Base-by-base conservation (phyloP, 2,329 filamentous ascomycete species). In the Colletotrichum nymphaeae region DNA sequence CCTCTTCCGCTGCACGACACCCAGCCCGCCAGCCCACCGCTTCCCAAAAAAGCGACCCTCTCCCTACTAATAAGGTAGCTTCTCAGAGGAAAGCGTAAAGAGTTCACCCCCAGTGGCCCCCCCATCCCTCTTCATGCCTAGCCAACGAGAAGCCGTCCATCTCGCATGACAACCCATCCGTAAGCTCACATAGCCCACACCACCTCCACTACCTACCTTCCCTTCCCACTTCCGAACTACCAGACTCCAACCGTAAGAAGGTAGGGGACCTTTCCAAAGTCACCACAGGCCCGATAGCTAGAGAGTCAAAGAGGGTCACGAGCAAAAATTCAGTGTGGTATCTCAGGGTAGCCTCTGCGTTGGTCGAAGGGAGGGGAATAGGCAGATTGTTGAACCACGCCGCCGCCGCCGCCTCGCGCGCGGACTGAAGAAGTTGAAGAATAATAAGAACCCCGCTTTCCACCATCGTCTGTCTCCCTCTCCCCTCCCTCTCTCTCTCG, bases 81-180 rank as follows among this genome's bases (percentile, higher is more conserved):
- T 52, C 28, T 52, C 26, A 46, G n/a, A 42, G 37, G 14, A 42
- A 42, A 42, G 37, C 16, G 37, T 35, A 35, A 35, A 12, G 32
- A 11, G 32, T 35, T 35, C 32, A 35, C 11, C 32, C 9, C 32
- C 16, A 56, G 19, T 9, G 16, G 42, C 55, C 57, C 37, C 37
- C 42, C 9, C 11, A 53, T 63, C 28, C 42, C 26, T 11, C 49
- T 22, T 58, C 69, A 19, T 55, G 32, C 63, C 46, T 35, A 70
- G 60, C 70, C 70, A 73, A 73, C 70, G 70, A 73, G 70, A 73
- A 59, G 67, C 14, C 59, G n/a, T 37, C 66, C 66, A 65, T 73
- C 70, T 73, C 66, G 70, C 66, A 70, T 73, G 70, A 73, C 70
- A 70, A 46, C 59, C 70, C n/a, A 59, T 60, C 66, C 55, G 66